Conservation (phyloP, 208 protist species). For the Leishmania arabica region DNA sequence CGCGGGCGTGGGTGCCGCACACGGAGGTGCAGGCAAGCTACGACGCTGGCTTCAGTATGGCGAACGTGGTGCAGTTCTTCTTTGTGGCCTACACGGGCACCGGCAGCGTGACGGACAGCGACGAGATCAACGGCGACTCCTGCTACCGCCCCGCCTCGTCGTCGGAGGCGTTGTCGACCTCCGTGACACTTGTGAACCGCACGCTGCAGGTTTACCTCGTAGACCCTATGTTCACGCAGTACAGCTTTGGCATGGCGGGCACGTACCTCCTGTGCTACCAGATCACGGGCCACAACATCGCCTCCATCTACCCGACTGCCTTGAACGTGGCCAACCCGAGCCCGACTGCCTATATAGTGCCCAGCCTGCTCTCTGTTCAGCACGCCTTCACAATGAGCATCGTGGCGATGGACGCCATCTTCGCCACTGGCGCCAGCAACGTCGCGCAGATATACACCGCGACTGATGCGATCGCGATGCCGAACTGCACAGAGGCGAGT, state of each 20-base stretch:
- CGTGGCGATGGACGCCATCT: slow-evolving; percentile 65
- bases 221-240: slow-evolving; percentile 32
- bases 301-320: slow-evolving; percentile 64
- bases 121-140: slow-evolving; percentile 55
- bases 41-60: slow-evolving; percentile 14
- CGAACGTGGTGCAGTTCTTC: slow-evolving; percentile 61
- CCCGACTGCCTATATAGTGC: slow-evolving; percentile 82
- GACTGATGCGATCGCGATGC: slow-evolving; percentile 16
- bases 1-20: slow-evolving; percentile 67
- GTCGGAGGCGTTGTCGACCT: slow-evolving; percentile 32
- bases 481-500: slow-evolving; percentile 45
- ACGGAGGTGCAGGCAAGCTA: slow-evolving; percentile 49
- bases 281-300: slow-evolving; percentile 44
- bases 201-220: slow-evolving; percentile 63
- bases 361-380: slow-evolving; percentile 39
- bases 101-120: slow-evolving; percentile 25
- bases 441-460: slow-evolving; percentile 51
- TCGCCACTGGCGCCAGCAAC: slow-evolving; percentile 45
- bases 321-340: slow-evolving; percentile 57
- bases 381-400: slow-evolving; percentile 72
- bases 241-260: slow-evolving; percentile 56
- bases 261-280: slow-evolving; percentile 83
- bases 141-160: slow-evolving; percentile 72
- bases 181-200: slow-evolving; percentile 60
- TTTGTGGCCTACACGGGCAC: slow-evolving; percentile 58